Evolutionary conservation across 2,329 filamentous ascomycete genomes (phyloP), one percentile per base, ranked within the genome.

Genomic region (Ophiocordyceps unilateralis): DNA sequence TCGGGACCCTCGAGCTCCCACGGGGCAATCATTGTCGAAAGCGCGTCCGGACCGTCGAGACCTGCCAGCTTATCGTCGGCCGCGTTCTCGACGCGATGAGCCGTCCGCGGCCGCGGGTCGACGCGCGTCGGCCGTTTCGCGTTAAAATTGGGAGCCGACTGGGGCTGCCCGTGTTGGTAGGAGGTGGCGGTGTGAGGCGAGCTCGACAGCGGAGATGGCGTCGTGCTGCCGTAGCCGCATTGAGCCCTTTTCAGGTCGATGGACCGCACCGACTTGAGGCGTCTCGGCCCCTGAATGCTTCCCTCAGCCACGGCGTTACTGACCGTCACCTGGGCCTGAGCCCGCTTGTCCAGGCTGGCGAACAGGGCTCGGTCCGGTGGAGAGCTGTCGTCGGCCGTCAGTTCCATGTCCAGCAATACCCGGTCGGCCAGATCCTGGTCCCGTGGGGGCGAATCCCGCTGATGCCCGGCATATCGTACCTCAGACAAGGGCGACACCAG

Each of bases 221-320:
- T 30, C 19, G 41, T 49, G 10, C 63, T 45, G 4, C 54, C 50
- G 32, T 48, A 50, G 24, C 55, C 50, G 17, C 53, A 53, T 30
- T 51, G 51, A 12, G 52, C 48, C 39, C 53, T 57, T 24, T 55
- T 56, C 4, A 63, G 46, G 28, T 69, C 66, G 6, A 64, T 55
- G 0, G 70, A 70, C 26, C 64, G 59, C 40, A 69, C 62, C 15
- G 70, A 63, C 11, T 68, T 67, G 9, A 58, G 68, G 49, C 55
- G 67, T 46, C 51, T 69, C 49, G 55, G 72, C 40, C 50, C 47
- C 52, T 66, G 76, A 50, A 67, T 68, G 56, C 55, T 76, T 45
- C 81, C 82, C 4, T 78, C 69, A 1, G 72, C 81, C 20, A 71
- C 63, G 1, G 76, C 68, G 4, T 69, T 74, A 55, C 71, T 82